Conservation (phyloP, 306 rosid species). For the Cicer chorassanicum region DNA sequence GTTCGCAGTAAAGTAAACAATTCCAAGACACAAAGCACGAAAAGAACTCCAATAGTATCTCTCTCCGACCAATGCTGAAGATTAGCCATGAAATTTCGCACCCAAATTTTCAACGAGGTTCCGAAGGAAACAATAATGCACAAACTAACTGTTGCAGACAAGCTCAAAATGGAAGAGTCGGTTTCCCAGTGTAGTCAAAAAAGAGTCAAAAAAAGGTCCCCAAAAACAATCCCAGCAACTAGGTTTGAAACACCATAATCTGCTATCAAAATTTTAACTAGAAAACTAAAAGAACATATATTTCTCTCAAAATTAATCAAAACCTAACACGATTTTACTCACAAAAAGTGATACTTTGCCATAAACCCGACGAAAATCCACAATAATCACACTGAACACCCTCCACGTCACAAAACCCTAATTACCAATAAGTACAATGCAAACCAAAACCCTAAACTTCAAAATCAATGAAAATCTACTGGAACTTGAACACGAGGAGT, state of each 20-base stretch:
- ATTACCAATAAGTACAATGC: slow-evolving; percentile 6
- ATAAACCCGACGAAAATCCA: not conserved
- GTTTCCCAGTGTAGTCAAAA: slow-evolving; percentile 12
- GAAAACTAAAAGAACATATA: not conserved
- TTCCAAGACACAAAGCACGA: not conserved
- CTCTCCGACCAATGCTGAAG: not conserved
- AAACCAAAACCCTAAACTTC: slow-evolving; percentile 44
- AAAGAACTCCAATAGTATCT: not conserved
- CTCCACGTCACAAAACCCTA: slow-evolving; percentile 42
- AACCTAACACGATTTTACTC: slow-evolving; percentile 8
- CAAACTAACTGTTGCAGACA: not conserved
- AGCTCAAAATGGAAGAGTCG: slow-evolving; percentile 11
- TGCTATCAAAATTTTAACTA: not conserved
- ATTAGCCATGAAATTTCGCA: slow-evolving; percentile 21
- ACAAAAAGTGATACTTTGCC: not conserved
- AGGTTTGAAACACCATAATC: not conserved
- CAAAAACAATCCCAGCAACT: slow-evolving; percentile 24
- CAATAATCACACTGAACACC: not conserved
- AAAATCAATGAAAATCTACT: not conserved
- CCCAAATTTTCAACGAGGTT: not conserved
- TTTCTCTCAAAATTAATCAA: slow-evolving; percentile 15
- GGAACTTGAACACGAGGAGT: not conserved
- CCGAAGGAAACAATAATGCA: slow-evolving; percentile 14
- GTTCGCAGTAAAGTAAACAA: slow-evolving; percentile 6
- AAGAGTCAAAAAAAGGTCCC: slow-evolving; percentile 32